Conservation (phyloP, 1,284 basidiomycete genomes). For the Sanghuangporus baumii region DNA sequence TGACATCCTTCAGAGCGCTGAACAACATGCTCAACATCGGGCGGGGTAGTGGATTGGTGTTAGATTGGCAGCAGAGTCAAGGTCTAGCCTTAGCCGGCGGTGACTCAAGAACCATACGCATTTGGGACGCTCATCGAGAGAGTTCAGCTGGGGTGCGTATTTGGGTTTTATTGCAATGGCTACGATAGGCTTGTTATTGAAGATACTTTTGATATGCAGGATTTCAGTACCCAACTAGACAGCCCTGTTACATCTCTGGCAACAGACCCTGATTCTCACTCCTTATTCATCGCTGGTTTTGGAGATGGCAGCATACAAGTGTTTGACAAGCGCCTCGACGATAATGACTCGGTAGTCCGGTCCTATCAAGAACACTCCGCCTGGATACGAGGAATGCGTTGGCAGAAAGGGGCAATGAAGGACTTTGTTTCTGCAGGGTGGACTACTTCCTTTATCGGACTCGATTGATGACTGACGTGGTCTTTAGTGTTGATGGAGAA, state of each 20-base stretch:
- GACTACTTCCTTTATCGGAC: conserved; percentile 20
- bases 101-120: conserved; percentile 82
- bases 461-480: conserved; percentile 1
- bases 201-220: background rate
- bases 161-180: background rate
- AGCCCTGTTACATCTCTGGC: conserved; percentile 85
- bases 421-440: conserved; percentile 91
- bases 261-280: conserved; percentile 74
- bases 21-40: conserved; percentile 71
- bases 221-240: conserved; percentile 69
- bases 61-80: conserved; percentile 91
- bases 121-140: conserved; percentile 96
- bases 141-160: conserved; percentile 67
- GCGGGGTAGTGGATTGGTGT: conserved; percentile 78
- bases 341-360: conserved; percentile 81
- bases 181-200: too few species aligned
- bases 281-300: conserved; percentile 87
- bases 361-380: conserved; percentile 80
- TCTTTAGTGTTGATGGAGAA: conserved; percentile 77
- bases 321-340: conserved; percentile 86
- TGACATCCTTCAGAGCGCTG: conserved; percentile 89
- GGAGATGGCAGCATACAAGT: conserved; percentile 89
- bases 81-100: conserved; percentile 88
- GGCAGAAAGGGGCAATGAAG: conserved; percentile 68
- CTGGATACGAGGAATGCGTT: conserved; percentile 90